These are phyloP conservation scores for Pisolithus thermaeus DNA, from an alignment of 1,284 basidiomycete species.

Conservation along the genomic window DNA sequence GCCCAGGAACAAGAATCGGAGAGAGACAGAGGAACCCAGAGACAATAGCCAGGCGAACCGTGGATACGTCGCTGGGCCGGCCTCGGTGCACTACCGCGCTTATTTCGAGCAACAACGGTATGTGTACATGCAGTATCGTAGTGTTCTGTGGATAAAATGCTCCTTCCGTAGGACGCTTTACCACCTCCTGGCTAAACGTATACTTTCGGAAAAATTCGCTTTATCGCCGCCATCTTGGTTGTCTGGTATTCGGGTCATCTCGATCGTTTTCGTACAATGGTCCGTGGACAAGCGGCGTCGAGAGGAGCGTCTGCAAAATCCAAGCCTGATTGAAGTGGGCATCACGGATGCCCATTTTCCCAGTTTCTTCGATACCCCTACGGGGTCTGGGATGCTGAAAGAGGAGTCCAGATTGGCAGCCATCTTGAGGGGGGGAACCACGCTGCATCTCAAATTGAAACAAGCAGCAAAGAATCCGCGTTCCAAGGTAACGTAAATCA, in stretches of 20 bases:
- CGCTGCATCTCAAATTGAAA: slow-evolving; percentile 18
- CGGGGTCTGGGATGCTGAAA: background rate
- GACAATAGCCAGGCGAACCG: slow-evolving; percentile 29
- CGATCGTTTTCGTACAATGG: slow-evolving; percentile 26
- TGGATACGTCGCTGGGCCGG: slow-evolving; percentile 18
- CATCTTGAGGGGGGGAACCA: background rate
- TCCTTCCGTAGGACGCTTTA: slow-evolving; percentile 18
- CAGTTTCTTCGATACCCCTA: slow-evolving; percentile 17
- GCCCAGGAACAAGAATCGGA: slow-evolving; percentile 23
- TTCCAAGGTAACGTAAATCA: slow-evolving; percentile 13
- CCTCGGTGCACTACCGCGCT: slow-evolving; percentile 15
- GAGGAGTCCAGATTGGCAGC: no score
- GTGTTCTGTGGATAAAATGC: background rate
- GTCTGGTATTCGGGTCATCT: slow-evolving; percentile 21
- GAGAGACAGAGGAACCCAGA: slow-evolving; percentile 7
- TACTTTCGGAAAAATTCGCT: slow-evolving; percentile 23
- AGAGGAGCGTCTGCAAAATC: slow-evolving; percentile 15
- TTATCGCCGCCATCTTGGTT: slow-evolving; percentile 22
- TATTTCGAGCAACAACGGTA: slow-evolving; percentile 29
- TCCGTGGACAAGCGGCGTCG: slow-evolving; percentile 14
- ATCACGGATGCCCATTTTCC: slow-evolving; percentile 28
- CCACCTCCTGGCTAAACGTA: slow-evolving; percentile 14
- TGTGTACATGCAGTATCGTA: background rate
- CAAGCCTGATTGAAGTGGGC: slow-evolving; percentile 18
- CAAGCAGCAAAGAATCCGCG: slow-evolving; percentile 10